Percentiles rank a stretch among this genome's conserved stretches.
Evolutionary conservation across 306 rosid species (phyloP).

Genomic region (Hippophae gyantsensis): DNA sequence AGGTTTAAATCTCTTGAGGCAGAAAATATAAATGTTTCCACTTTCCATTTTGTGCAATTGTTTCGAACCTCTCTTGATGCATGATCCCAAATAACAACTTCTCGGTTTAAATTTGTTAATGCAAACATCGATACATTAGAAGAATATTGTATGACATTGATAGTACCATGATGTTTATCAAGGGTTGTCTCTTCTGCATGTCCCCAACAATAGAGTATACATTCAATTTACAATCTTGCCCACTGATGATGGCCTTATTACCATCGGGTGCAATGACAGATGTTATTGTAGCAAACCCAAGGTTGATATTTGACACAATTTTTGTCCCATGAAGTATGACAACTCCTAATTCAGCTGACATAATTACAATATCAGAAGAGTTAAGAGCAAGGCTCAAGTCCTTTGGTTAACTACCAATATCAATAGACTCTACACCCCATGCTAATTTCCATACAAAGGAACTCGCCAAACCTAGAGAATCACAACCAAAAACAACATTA

Average conservation of each 20-base stretch:
- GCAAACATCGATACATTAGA: no score
- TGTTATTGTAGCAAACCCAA: conserved; percentile 79
- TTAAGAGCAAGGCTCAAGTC: conserved; percentile 73
- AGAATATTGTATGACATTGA: no score
- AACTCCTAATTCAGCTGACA: conserved; percentile 75
- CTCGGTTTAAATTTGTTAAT: no score
- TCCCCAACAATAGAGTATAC: conserved; percentile 39
- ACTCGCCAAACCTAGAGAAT: conserved; percentile 61
- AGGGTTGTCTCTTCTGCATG: no score
- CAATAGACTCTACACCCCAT: conserved; percentile 74
- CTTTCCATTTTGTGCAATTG: no score
- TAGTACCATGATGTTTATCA: no score
- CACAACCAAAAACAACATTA: conserved; percentile 12
- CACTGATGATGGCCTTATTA: conserved; percentile 85
- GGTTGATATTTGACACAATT: conserved; percentile 63
- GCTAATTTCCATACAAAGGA: conserved; percentile 49
- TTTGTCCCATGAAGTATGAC: conserved; percentile 68
- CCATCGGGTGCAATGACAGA: conserved; percentile 83
- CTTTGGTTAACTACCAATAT: conserved; percentile 87
- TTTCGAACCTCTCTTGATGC: no score
- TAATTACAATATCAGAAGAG: conserved; percentile 73
- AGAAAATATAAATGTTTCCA: no score
- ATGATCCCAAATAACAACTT: no score
- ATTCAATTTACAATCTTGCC: conserved; percentile 82
- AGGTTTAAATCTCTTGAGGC: no score